phyloP scores from a whole-genome alignment of 306 rosid genomes.

The Dalbergia cultrata region DNA sequence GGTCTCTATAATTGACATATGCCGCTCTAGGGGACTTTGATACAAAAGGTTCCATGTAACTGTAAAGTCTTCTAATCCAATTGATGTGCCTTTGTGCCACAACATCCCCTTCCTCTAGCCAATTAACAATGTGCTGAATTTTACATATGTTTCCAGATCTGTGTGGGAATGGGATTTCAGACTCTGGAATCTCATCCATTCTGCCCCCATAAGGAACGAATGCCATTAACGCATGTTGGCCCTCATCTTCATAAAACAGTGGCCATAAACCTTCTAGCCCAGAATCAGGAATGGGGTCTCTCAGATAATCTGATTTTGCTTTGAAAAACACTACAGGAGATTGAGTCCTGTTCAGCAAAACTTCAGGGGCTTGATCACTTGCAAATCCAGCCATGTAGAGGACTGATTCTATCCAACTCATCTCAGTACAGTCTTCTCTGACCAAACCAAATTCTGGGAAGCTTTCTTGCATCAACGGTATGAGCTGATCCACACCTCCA shows the following conservation, averaged over 20 bases:
- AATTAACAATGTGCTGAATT: constrained; percentile 36
- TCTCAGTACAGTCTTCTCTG: constrained; percentile 41
- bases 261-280: constrained; percentile 53
- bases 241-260: constrained; percentile 42
- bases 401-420: constrained; percentile 41
- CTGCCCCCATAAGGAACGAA: constrained; percentile 45
- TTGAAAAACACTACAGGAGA: constrained; percentile 14
- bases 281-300: constrained; percentile 33
- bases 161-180: constrained; percentile 51
- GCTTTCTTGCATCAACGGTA: constrained; percentile 47
- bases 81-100: constrained; percentile 17
- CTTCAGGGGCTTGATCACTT: constrained; percentile 33
- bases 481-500: constrained; percentile 49
- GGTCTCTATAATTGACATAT: constrained; percentile 47
- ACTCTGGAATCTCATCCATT: constrained; percentile 50
- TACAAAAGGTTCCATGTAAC: constrained; percentile 43
- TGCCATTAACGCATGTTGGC: constrained; percentile 2
- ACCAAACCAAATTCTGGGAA: constrained; percentile 60
- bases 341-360: constrained; percentile 40
- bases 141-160: constrained; percentile 44
- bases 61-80: constrained; percentile 47
- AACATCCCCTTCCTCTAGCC: constrained; percentile 43
- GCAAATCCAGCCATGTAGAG: constrained; percentile 16
- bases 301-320: constrained; percentile 54
- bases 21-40: constrained; percentile 49